Evolutionary conservation across 1,139 yeast species (phyloP).

Genomic region (Spencermartinsiella ligniputridi): DNA sequence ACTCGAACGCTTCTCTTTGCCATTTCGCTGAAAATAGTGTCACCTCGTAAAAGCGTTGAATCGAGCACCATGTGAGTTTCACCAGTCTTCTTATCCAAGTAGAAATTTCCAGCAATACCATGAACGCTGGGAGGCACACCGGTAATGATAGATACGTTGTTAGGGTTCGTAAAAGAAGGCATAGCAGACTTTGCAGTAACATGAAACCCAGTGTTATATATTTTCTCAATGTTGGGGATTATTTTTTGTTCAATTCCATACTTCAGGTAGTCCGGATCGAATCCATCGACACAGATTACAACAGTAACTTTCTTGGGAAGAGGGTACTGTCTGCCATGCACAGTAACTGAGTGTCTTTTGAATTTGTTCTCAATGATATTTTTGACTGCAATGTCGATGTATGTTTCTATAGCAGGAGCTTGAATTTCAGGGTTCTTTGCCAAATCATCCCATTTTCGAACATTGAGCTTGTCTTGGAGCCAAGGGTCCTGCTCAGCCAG

Average conservation of each 20-base stretch:
- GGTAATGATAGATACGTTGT: conserved; percentile 9
- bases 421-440: conserved; percentile 13
- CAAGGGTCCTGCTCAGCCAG: conserved; percentile 13
- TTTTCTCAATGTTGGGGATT: conserved; percentile 4
- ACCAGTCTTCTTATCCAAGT: conserved; percentile 8
- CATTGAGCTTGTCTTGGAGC: conserved; percentile 13
- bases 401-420: conserved; percentile 11
- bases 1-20: conserved; percentile 5
- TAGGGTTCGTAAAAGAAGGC: conserved; percentile 11
- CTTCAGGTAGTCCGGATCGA: conserved; percentile 10
- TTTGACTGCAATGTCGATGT: conserved; percentile 12
- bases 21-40: conserved; percentile 10
- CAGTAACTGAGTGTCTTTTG: conserved; percentile 1
- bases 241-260: conserved; percentile 9
- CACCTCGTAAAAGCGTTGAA: conserved; percentile 6
- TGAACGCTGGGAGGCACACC: conserved; percentile 10
- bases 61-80: conserved; percentile 10
- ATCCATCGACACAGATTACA: conserved; percentile 12
- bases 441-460: conserved; percentile 15
- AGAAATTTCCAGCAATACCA: conserved; percentile 10
- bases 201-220: conserved; percentile 4
- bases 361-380: conserved; percentile 8
- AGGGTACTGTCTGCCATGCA: conserved; percentile 6
- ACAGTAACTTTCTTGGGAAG: conserved; percentile 7
- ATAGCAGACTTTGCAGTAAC: conserved; percentile 8